Conservation (phyloP, 73 alveolate species). For the Paraurostyla sp. region DNA sequence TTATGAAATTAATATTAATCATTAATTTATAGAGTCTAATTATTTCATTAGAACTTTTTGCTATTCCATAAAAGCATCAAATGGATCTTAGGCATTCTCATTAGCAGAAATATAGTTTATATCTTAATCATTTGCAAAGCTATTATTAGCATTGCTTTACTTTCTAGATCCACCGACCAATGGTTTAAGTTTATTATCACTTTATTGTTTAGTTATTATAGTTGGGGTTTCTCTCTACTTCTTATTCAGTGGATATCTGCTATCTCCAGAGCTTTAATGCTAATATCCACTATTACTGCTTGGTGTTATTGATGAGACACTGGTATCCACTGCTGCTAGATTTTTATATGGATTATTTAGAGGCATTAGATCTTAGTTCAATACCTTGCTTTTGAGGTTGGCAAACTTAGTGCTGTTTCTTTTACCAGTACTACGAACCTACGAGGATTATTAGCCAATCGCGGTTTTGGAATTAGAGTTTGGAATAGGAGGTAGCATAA, state of each 20-base stretch:
- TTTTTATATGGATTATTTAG: neutral
- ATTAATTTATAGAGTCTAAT: neutral
- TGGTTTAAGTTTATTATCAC: too few species aligned
- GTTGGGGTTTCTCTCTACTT: too few species aligned
- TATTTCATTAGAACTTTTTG: neutral
- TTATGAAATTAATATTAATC: too few species aligned
- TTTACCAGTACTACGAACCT: neutral
- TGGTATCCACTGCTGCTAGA: neutral
- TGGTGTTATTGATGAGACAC: neutral
- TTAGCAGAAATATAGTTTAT: too few species aligned
- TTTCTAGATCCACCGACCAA: too few species aligned
- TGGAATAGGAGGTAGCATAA: constrained; percentile 5
- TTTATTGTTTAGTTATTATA: too few species aligned
- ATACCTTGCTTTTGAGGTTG: neutral
- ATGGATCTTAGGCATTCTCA: neutral
- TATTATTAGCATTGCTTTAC: neutral
- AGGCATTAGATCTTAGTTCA: neutral
- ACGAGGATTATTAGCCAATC: neutral
- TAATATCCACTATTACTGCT: neutral
- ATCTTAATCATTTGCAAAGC: neutral
- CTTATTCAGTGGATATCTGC: constrained; percentile 26
- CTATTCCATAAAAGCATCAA: constrained; percentile 28
- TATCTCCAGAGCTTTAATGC: neutral
- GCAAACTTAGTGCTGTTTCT: neutral
- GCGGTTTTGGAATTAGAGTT: neutral